A percentile compares a stretch with the other conserved stretches of the same genome.
Conservation (phyloP, 371 early-diverging fungal species). For the Thermomucor indicae-seudaticae region DNA sequence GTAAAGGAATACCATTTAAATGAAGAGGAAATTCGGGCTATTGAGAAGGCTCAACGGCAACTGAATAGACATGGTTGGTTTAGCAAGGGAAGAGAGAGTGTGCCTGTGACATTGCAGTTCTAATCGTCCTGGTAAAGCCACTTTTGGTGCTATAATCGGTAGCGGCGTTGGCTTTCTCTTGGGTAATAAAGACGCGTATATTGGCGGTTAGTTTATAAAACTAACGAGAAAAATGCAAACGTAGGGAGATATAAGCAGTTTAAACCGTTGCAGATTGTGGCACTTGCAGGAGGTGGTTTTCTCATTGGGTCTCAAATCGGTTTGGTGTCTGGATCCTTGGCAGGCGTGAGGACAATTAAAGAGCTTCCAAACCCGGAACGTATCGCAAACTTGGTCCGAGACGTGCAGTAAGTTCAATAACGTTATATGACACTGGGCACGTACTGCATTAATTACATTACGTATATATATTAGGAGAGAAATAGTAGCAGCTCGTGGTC, state of each 20-base stretch:
- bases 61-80: conserved; percentile 33
- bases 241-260: conserved; percentile 27
- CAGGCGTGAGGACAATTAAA: conserved; percentile 39
- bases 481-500: conserved; percentile 12
- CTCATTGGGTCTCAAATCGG: conserved; percentile 46
- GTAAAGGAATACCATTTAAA: conserved; percentile 38
- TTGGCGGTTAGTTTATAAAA: not conserved
- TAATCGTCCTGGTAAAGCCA: conserved; percentile 18
- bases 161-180: conserved; percentile 25
- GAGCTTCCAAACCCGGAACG: conserved; percentile 36
- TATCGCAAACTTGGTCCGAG: conserved; percentile 30
- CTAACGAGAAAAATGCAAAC: not conserved
- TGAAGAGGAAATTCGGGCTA: conserved; percentile 37
- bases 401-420: conserved; percentile 35
- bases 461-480: conserved; percentile 12
- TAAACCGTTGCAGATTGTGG: conserved; percentile 25
- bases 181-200: conserved; percentile 6
- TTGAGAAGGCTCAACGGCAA: conserved; percentile 36
- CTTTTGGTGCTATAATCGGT: conserved; percentile 33
- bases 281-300: conserved; percentile 37
- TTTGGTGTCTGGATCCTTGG: conserved; percentile 36
- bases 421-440: too few species aligned
- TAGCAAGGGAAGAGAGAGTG: not conserved
- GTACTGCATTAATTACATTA: too few species aligned
- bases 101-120: not conserved